Conservation (phyloP, 768 basidiomycete genomes). For the Hygrophorus russula region DNA sequence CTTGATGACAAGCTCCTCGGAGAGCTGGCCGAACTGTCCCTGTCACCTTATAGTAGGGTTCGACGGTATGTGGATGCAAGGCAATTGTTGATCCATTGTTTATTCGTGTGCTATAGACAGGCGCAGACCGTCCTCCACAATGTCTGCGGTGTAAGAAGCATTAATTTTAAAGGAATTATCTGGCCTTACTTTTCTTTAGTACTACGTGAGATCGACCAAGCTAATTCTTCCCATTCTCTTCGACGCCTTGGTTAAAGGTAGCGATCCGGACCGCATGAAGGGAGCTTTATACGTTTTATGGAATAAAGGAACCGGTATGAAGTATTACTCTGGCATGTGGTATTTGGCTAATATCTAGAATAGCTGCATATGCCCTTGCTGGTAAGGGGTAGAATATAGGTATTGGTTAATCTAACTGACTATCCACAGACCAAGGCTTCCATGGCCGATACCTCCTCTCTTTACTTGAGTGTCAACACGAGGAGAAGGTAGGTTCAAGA, state of each 20-base stretch:
- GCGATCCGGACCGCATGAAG: constrained; percentile 90
- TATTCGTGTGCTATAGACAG: constrained; percentile 31
- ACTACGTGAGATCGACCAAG: constrained; percentile 62
- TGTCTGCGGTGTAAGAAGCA: constrained; percentile 45
- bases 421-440: constrained; percentile 38
- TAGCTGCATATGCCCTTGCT: constrained; percentile 58
- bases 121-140: constrained; percentile 56
- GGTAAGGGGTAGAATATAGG: constrained; percentile 29
- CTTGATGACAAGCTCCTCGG: constrained; percentile 62
- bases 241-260: constrained; percentile 55
- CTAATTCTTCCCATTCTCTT: constrained; percentile 51
- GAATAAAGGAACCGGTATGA: constrained; percentile 58
- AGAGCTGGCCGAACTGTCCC: constrained; percentile 62
- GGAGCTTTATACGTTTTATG: constrained; percentile 78
- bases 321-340: constrained; percentile 1
- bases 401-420: constrained; percentile 4
- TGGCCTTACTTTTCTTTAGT: constrained; percentile 23
- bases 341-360: constrained; percentile 5
- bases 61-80: constrained; percentile 42
- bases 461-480: constrained; percentile 67
- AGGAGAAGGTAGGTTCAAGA: constrained; percentile 56
- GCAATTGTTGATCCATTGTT: not conserved
- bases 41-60: constrained; percentile 72
- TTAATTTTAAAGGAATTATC: not conserved
- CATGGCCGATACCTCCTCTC: constrained; percentile 49